Conservation (phyloP, 805 yeast genomes). For the Candida berthetii region DNA sequence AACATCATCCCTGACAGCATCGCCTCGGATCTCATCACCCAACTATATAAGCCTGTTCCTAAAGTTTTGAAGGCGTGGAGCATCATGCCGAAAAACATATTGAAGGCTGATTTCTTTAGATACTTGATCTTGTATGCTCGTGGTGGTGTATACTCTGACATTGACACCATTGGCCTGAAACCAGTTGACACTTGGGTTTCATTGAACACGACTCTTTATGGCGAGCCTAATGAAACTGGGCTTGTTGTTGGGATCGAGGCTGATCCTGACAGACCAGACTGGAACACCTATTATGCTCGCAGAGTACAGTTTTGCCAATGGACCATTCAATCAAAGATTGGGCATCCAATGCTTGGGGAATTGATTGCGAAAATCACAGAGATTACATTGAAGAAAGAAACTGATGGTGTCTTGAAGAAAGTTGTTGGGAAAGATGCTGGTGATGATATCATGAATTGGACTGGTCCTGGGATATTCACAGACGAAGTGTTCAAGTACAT, state of each 20-base stretch:
- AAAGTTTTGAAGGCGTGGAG: conserved; percentile 70
- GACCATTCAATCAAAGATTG: conserved; percentile 86
- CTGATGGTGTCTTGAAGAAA: conserved; percentile 37
- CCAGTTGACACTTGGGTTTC: conserved; percentile 77
- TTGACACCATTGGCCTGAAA: conserved; percentile 76
- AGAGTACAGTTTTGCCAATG: conserved; percentile 95
- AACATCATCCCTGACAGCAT: conserved; percentile 67
- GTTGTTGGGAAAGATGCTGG: conserved; percentile 60
- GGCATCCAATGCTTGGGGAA: conserved; percentile 86
- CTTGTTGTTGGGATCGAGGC: conserved; percentile 90
- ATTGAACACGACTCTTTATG: conserved; percentile 21
- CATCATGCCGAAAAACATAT: conserved; percentile 69
- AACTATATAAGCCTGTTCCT: conserved; percentile 66
- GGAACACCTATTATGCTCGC: conserved; percentile 91
- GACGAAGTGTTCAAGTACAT: conserved; percentile 78
- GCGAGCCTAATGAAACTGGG: conserved; percentile 43
- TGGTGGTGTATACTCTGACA: conserved; percentile 91
- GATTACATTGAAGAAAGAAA: conserved; percentile 53
- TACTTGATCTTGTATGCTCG: conserved; percentile 81
- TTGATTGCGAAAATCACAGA: conserved; percentile 75
- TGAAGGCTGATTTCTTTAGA: conserved; percentile 91
- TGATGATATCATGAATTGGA: conserved; percentile 85
- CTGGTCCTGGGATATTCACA: conserved; percentile 96
- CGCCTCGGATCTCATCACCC: conserved; percentile 47
- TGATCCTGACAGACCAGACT: conserved; percentile 92